Base-by-base conservation (phyloP, 179 eudicot genomes). In the Silene noctiflora region DNA sequence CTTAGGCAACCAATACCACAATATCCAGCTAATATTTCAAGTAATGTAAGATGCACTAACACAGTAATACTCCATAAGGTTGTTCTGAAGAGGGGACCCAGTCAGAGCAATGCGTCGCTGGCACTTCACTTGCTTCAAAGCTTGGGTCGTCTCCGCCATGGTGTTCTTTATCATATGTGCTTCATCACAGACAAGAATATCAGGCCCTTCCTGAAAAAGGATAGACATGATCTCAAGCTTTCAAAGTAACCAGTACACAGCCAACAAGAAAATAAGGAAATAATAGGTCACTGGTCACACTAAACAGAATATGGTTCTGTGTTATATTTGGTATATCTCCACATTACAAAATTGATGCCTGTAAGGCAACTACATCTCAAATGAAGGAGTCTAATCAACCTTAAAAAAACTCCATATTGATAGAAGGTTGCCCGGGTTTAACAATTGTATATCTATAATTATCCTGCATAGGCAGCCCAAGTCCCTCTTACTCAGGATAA, bases 21-120 rank as follows among this genome's bases (percentile, higher is more conserved):
- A 7, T 9, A 62, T 35, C 11, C 11, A 60, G 74, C 53, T 19
- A 35, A 39, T 66, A 60, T 39, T 13, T 69, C 24, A 62, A 24
- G n/a, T 39, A 60, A 73, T 48, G 44, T 17, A 25, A 67, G 72
- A 20, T 75, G 72, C 51, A 83, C 98, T 86, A 75, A 96, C 99
- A 86, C 99, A 96, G 78, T 91, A 96, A 79, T 96, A 96, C 79
- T 96, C 99, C 99, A 96, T 96, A 71, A 96, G 92, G 83, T 96
- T 96, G 86, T 96, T 96, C 87, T 96, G 99, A 75, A 96, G 94
- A 74, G 99, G 99, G 35, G 99, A 96, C 81, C 99, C 99, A 72
- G 99, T 96, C 81, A 96, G 83, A 63, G 99, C 99, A 77, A 96
- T 96, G 85, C 99, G 87, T 78, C 99, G 89, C 79, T 96, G 99